phyloP scores from a whole-genome alignment of 2,329 filamentous ascomycete species.

The Aspergillus carbonarius region DNA sequence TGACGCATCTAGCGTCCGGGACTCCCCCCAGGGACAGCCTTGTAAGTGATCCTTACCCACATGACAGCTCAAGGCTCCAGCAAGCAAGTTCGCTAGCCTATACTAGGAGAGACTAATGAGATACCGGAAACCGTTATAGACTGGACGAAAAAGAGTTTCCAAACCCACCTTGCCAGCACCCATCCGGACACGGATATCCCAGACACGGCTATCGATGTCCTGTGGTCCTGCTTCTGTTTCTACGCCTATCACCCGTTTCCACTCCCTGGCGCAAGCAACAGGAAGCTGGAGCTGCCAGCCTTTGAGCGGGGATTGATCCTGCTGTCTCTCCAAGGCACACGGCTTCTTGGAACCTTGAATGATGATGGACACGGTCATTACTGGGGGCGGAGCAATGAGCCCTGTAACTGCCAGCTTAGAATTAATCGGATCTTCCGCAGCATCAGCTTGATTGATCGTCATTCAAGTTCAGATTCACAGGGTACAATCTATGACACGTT shows the following conservation, averaged over 20 bases:
- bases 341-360: neutral
- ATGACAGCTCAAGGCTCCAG: neutral
- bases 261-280: neutral
- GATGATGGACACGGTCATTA: neutral
- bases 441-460: neutral
- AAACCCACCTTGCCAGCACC: neutral
- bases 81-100: neutral
- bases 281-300: neutral
- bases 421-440: neutral
- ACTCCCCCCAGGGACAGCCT: conserved; percentile 2
- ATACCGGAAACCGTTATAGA: neutral
- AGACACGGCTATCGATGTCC: neutral
- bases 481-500: neutral
- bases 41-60: neutral
- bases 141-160: neutral
- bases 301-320: neutral
- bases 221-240: conserved; percentile 2
- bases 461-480: neutral
- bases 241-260: neutral
- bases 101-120: neutral
- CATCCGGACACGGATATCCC: neutral
- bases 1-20: neutral
- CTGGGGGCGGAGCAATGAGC: neutral
- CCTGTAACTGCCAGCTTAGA: neutral
- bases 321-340: neutral